phyloP scores from a whole-genome alignment of 2,329 filamentous ascomycete genomes.

The Apiospora marii region DNA sequence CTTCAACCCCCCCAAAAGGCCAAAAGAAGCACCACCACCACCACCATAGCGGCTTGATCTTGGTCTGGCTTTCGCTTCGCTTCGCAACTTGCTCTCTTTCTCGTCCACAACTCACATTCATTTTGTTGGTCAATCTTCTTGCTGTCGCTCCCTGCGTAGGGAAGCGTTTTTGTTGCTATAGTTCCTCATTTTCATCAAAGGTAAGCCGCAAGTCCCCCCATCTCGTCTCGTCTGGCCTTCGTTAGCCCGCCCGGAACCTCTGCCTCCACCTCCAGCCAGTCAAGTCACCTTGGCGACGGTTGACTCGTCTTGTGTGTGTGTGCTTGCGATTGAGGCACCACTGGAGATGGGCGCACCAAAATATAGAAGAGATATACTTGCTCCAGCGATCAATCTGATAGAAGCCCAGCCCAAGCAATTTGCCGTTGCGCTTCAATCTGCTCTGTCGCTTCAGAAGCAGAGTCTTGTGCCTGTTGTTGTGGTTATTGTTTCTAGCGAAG shows the following conservation, averaged over 20 bases:
- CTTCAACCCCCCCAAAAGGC: slow-evolving; percentile 21
- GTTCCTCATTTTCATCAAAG: slow-evolving; percentile 46
- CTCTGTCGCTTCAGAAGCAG: background rate
- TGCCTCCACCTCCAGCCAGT: slow-evolving; percentile 18
- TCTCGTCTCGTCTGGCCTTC: slow-evolving; percentile 12
- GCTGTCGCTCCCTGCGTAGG: slow-evolving; percentile 34
- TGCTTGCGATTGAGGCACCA: slow-evolving; percentile 13
- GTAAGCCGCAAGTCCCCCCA: slow-evolving; percentile 37
- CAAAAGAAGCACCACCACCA: slow-evolving; percentile 17
- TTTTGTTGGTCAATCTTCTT: slow-evolving; percentile 42
- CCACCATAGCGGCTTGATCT: slow-evolving; percentile 27
- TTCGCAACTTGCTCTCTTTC: slow-evolving; percentile 44
- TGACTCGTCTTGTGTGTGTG: slow-evolving; percentile 31
- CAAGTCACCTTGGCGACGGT: slow-evolving; percentile 22
- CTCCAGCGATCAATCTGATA: background rate
- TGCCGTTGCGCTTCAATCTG: slow-evolving; percentile 9
- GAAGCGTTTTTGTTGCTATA: slow-evolving; percentile 39
- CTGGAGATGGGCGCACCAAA: background rate
- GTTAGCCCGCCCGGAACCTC: slow-evolving; percentile 16
- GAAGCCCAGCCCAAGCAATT: background rate
- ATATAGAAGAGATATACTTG: background rate
- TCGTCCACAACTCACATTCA: slow-evolving; percentile 53
- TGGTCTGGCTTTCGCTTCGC: slow-evolving; percentile 33
- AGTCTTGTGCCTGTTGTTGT: slow-evolving; percentile 10
- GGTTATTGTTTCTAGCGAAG: slow-evolving; percentile 13